Evolutionary conservation across 352 stramenopile genomes (phyloP), one percentile per base, ranked within the genome.

Genomic region (Pythium angustatum): DNA sequence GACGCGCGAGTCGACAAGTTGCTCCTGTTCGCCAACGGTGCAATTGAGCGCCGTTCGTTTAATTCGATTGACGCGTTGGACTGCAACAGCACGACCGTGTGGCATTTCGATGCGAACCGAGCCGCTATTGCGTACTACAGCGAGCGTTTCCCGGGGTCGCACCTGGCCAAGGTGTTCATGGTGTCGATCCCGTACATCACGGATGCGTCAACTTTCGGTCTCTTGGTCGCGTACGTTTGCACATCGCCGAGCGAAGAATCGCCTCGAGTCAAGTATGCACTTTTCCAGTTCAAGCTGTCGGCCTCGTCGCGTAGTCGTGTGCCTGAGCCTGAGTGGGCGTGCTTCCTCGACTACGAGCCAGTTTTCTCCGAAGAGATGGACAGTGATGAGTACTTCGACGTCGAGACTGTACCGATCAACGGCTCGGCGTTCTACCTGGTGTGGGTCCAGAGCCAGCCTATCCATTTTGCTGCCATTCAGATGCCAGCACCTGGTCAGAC

Each of bases 111-210:
- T 61, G 76, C 78, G 6, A 80, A 67, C 50, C 78, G 77, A 7
- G 71, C 85, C 12, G 84, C 81, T 10, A 88, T 87, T 49, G 72
- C 62, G 54, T 91, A 90, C 63, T 93, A 90, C 63, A 85, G 82
- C 60, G 76, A 90, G 62, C 73, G 73, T 27, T 93, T 91, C 22
- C 74, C 79, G 17, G 69, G 83, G 2, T 64, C 67, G 2, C 79
- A 89, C 48, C 62, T 93, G 17, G 79, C 77, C 24, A 86, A 89
- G 41, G 77, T 88, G 17, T 72, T 78, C 30, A 65, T 93, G 53
- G 62, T 91, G 19, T 83, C 81, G n/a, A 72, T 93, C 41, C 80
- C 82, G 6, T 90, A 88, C 65, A 68, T 88, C 8, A 11, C 49
- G 0, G 68, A 81, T 12, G 70, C 83, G n/a, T 71, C 68, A 38